Conservation (phyloP, 192 early-diverging fungal species). For the Gonapodya sp. region DNA sequence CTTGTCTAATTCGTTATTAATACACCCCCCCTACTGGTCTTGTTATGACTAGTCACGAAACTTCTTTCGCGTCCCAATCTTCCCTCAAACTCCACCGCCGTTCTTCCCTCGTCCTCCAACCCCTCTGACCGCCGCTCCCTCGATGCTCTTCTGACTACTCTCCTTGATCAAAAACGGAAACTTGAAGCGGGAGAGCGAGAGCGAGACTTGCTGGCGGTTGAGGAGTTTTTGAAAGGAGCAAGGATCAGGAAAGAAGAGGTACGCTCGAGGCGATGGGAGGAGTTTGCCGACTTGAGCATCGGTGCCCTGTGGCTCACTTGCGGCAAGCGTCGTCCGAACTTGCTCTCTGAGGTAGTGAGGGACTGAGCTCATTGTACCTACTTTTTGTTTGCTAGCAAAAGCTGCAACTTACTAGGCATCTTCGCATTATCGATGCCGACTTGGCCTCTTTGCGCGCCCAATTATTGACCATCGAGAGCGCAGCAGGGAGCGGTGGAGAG, state of each 20-base stretch:
- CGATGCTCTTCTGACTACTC: constrained; percentile 42
- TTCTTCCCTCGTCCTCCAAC: constrained; percentile 17
- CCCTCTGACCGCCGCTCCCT: constrained; percentile 43
- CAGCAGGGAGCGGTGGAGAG: too few species aligned
- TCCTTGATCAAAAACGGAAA: constrained; percentile 52
- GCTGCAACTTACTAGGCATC: constrained; percentile 24
- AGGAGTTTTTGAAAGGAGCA: constrained; percentile 54
- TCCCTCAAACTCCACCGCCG: neutral
- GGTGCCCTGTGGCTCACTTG: neutral
- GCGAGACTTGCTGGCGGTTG: constrained; percentile 45
- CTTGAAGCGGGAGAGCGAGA: constrained; percentile 43
- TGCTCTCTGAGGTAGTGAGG: too few species aligned
- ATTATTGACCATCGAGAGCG: constrained; percentile 22
- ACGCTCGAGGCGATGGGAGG: neutral
- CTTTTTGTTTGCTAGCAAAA: constrained; percentile 26
- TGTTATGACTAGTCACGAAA: constrained; percentile 1
- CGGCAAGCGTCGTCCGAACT: neutral
- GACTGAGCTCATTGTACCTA: too few species aligned
- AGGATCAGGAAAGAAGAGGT: constrained; percentile 45
- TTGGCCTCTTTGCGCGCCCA: constrained; percentile 25
- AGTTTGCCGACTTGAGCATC: neutral
- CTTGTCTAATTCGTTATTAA: neutral
- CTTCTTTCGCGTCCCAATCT: neutral
- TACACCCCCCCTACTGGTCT: too few species aligned
- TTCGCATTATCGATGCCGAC: constrained; percentile 35